A percentile compares a stretch with the other conserved stretches of the same genome.
These are phyloP conservation scores for Raffaelea arxii DNA, from an alignment of 2,329 filamentous ascomycete species.

Conservation along the genomic window DNA sequence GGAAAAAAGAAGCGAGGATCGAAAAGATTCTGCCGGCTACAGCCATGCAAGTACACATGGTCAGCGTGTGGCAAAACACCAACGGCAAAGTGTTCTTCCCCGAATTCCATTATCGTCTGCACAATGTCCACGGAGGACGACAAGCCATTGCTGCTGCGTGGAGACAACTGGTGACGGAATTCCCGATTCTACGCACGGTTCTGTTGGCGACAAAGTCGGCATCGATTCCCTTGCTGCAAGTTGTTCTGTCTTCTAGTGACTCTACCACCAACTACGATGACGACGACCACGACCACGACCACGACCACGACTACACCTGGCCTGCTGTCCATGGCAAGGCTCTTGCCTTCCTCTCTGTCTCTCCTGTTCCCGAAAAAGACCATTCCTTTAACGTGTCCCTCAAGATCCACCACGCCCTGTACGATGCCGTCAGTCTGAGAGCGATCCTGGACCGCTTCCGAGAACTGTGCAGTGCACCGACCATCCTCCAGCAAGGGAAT, in stretches of 20 bases:
- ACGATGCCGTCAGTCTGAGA: constrained; percentile 74
- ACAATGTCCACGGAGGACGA: constrained; percentile 22
- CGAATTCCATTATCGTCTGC: constrained; percentile 53
- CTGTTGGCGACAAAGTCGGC: constrained; percentile 17
- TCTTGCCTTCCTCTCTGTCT: constrained; percentile 3
- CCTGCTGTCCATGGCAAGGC: constrained; percentile 1
- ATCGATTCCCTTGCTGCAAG: constrained; percentile 51
- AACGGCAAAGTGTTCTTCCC: constrained; percentile 62
- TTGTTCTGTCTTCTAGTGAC: too few species aligned
- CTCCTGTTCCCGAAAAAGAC: not conserved
- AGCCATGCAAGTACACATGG: constrained; percentile 72
- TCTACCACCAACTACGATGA: too few species aligned
- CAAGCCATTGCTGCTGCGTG: constrained; percentile 48
- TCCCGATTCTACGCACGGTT: constrained; percentile 58
- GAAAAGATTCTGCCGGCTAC: constrained; percentile 57
- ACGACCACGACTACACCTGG: not conserved
- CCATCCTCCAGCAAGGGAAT: not conserved
- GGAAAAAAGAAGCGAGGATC: constrained; percentile 34
- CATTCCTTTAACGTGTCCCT: constrained; percentile 31
- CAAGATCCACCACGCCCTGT: constrained; percentile 75
- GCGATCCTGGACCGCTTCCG: constrained; percentile 41
- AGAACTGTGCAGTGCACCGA: constrained; percentile 11
- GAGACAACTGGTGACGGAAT: constrained; percentile 41
- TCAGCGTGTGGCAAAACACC: constrained; percentile 65
- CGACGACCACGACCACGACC: constrained; percentile 18